Percentiles rank a stretch among this genome's conserved stretches.
phyloP scores from a whole-genome alignment of 352 stramenopile genomes.

The Phytophthora fragariae region DNA sequence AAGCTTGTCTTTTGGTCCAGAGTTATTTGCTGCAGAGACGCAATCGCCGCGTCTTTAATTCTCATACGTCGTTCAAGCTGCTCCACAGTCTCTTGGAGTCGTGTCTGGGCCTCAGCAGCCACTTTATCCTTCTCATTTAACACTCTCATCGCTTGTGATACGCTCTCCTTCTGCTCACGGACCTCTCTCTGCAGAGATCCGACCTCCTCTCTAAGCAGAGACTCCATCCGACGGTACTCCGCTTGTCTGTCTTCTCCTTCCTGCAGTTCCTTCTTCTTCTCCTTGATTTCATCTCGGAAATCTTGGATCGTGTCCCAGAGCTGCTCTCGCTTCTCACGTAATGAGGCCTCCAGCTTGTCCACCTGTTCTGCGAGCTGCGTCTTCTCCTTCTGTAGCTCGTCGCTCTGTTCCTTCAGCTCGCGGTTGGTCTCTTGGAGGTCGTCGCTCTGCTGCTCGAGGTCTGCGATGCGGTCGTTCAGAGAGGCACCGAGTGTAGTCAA shows the following conservation, averaged over 20 bases:
- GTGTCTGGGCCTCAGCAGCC: neutral
- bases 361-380: neutral
- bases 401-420: neutral
- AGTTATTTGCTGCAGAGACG: slow-evolving; percentile 1
- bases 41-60: slow-evolving; percentile 3
- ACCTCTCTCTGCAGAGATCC: neutral
- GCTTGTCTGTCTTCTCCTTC: slow-evolving; percentile 4
- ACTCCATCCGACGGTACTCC: slow-evolving; percentile 7
- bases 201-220: slow-evolving; percentile 4
- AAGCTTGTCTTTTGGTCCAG: slow-evolving; percentile 4
- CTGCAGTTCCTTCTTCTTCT: slow-evolving; percentile 18
- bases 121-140: neutral
- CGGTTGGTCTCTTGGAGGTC: slow-evolving; percentile 8
- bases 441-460: slow-evolving; percentile 15
- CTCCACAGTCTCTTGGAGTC: neutral
- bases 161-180: neutral
- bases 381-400: slow-evolving; percentile 11
- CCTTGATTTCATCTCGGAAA: slow-evolving; percentile 8
- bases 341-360: slow-evolving; percentile 3
- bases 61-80: neutral
- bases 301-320: slow-evolving; percentile 17
- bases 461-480: slow-evolving; percentile 3
- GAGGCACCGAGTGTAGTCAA: neutral
- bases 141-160: neutral
- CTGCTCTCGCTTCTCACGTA: slow-evolving; percentile 15